Conservation (phyloP, 768 basidiomycete species). For the Termitomyces sp. region DNA sequence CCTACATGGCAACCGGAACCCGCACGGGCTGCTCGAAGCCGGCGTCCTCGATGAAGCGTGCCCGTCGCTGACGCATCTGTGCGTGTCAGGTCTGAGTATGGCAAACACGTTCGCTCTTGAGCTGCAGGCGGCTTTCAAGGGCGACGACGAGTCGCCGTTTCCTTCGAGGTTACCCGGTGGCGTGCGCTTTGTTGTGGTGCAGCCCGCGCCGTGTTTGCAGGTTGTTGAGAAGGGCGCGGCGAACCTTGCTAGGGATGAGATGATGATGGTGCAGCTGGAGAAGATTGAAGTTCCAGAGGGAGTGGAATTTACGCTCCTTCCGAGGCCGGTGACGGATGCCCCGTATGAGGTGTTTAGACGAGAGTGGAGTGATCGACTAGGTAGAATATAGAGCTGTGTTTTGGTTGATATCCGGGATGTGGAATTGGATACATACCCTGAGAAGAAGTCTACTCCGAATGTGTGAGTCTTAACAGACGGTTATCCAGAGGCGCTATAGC, state of each 20-base stretch:
- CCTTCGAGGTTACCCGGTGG: constrained; percentile 20
- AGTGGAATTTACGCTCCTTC: constrained; percentile 4
- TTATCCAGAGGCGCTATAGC: constrained; percentile 52
- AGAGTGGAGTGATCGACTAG: constrained; percentile 16
- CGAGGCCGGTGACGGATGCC: neutral
- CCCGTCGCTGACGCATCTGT: constrained; percentile 32
- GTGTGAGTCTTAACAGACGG: no score
- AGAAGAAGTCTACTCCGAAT: neutral
- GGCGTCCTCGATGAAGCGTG: constrained; percentile 32
- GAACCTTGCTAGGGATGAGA: constrained; percentile 18
- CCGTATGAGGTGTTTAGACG: constrained; percentile 9
- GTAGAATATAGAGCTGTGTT: constrained; percentile 4
- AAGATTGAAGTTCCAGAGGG: constrained; percentile 7
- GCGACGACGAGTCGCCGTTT: constrained; percentile 11
- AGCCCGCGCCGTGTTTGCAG: constrained; percentile 20
- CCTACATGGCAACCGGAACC: constrained; percentile 45
- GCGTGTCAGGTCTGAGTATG: constrained; percentile 35
- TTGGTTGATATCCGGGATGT: neutral
- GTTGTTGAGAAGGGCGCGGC: constrained; percentile 7
- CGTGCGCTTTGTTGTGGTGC: constrained; percentile 19
- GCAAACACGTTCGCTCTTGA: constrained; percentile 38
- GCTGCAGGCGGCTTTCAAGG: constrained; percentile 26
- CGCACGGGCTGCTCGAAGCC: constrained; percentile 37
- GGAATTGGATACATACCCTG: neutral
- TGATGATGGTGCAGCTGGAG: constrained; percentile 24